phyloP scores from a whole-genome alignment of 495 filamentous ascomycete genomes.

The Penicillium soppii region DNA sequence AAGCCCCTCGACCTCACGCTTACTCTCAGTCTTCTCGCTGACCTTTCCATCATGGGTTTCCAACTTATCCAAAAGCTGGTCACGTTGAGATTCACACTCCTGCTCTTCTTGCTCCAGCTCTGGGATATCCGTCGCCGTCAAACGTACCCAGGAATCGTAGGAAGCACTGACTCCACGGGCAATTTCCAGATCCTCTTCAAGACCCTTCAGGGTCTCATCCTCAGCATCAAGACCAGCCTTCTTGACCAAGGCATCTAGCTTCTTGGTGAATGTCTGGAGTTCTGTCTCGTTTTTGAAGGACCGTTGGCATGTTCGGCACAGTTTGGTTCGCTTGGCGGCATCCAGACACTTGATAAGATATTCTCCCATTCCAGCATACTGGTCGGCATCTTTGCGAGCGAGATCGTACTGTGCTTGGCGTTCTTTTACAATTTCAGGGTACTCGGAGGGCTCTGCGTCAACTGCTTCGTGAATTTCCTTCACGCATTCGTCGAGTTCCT shows the following conservation, averaged over 20 bases:
- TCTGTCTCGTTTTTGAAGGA: constrained; percentile 59
- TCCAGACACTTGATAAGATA: constrained; percentile 64
- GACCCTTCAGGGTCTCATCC: constrained; percentile 49
- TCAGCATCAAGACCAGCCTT: constrained; percentile 53
- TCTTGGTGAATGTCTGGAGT: constrained; percentile 56
- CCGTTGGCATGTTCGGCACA: constrained; percentile 70
- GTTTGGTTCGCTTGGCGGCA: constrained; percentile 56
- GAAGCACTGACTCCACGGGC: constrained; percentile 60
- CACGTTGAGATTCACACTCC: constrained; percentile 52
- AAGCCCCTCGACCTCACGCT: constrained; percentile 72
- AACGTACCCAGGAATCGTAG: constrained; percentile 70
- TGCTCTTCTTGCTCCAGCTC: constrained; percentile 60
- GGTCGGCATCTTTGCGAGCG: constrained; percentile 60
- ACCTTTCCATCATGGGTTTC: constrained; percentile 74
- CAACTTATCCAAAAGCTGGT: constrained; percentile 59
- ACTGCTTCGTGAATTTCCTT: constrained; percentile 50
- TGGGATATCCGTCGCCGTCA: constrained; percentile 71
- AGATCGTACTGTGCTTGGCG: constrained; percentile 61
- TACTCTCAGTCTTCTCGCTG: constrained; percentile 60
- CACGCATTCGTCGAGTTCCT: constrained; percentile 60
- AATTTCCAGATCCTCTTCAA: constrained; percentile 54
- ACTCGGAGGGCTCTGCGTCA: constrained; percentile 54
- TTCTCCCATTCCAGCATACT: constrained; percentile 57
- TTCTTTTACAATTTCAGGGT: constrained; percentile 49
- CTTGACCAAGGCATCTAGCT: constrained; percentile 57